Conservation (phyloP, 78 protist species). For the Planoprotostelium fungivorum region DNA sequence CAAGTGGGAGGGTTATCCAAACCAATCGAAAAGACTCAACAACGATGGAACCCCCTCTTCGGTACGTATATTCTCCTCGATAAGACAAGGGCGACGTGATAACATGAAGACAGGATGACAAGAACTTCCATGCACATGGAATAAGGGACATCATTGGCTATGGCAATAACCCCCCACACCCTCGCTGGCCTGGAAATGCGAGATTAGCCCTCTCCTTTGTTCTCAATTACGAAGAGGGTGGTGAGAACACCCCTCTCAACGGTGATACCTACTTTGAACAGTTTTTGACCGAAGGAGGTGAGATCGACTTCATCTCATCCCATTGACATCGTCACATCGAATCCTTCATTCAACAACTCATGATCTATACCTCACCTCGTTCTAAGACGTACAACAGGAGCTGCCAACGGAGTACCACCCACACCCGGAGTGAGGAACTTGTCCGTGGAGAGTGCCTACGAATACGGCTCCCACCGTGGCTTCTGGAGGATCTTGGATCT, state of each 20-base stretch:
- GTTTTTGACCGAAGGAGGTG: background rate
- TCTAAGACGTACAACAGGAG: background rate
- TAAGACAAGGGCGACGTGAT: background rate
- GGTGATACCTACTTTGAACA: background rate
- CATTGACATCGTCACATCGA: too few relatives aligned
- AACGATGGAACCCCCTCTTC: background rate
- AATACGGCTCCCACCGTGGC: background rate
- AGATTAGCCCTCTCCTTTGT: background rate
- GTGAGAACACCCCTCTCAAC: background rate
- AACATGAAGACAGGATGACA: background rate
- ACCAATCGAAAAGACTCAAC: background rate
- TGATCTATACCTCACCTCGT: too few relatives aligned
- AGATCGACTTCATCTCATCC: too few relatives aligned
- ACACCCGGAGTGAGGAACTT: background rate
- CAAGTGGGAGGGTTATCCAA: background rate
- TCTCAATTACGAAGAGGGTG: background rate
- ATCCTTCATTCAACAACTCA: too few relatives aligned
- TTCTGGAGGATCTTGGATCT: background rate
- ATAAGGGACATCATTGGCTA: background rate
- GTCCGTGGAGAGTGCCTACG: background rate
- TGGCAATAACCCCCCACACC: background rate
- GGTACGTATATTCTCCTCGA: background rate
- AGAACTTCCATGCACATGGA: background rate
- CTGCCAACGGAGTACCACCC: background rate
- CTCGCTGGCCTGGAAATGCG: background rate